Conservation (phyloP, 2,329 filamentous ascomycete species). For the Apiospora sp. region DNA sequence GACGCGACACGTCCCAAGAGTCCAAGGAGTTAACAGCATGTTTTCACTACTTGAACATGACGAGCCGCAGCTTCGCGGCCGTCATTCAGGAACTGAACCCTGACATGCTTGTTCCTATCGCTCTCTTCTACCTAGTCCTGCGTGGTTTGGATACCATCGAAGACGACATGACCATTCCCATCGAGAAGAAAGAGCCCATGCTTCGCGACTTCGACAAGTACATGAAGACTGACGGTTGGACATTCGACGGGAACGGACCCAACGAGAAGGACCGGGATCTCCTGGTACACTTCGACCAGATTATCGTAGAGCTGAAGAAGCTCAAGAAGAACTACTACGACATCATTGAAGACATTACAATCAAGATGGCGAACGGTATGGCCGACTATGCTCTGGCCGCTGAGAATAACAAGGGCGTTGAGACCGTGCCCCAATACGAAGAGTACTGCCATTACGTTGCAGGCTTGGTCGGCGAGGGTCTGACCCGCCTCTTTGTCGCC, state of each 20-base stretch:
- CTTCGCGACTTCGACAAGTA: conserved; percentile 82
- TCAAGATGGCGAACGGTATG: conserved; percentile 98
- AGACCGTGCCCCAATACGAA: conserved; percentile 89
- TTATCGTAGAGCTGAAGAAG: conserved; percentile 86
- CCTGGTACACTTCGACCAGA: conserved; percentile 88
- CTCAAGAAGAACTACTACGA: conserved; percentile 83
- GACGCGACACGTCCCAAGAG: conserved; percentile 80
- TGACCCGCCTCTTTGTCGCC: conserved; percentile 89
- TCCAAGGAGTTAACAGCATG: conserved; percentile 77
- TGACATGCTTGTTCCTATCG: conserved; percentile 87
- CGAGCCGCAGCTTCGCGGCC: conserved; percentile 89
- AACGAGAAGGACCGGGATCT: conserved; percentile 95
- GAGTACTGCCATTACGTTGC: conserved; percentile 98
- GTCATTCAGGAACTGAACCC: conserved; percentile 97
- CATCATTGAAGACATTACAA: conserved; percentile 91
- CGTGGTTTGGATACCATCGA: conserved; percentile 97
- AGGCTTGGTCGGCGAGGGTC: conserved; percentile 94
- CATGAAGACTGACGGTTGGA: conserved; percentile 89
- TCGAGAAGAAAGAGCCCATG: conserved; percentile 84
- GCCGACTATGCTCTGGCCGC: conserved; percentile 91
- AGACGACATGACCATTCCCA: conserved; percentile 93
- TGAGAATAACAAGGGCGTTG: conserved; percentile 79
- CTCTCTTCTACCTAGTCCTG: conserved; percentile 91
- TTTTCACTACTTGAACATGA: conserved; percentile 85
- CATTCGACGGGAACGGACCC: conserved; percentile 82